Base-by-base conservation (phyloP, 371 early-diverging fungal genomes). In the Quaeritorhiza haematococci region DNA sequence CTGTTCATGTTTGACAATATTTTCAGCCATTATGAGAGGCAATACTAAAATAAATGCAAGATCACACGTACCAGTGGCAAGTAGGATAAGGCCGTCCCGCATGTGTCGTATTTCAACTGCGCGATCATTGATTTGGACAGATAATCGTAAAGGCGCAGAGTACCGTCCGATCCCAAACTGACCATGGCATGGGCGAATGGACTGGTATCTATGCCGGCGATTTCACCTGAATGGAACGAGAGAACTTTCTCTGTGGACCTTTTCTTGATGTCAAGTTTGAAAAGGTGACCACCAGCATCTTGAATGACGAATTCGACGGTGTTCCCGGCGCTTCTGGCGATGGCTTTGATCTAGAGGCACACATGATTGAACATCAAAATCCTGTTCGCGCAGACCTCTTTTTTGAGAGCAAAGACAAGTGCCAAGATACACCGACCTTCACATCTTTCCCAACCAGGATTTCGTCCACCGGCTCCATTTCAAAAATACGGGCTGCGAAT, bases 391-490 rank as follows among this genome's bases (percentile, higher is more conserved):
- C 13, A 38, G 10, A 13, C 10, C 13, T 10, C 28, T 3, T 52
- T 44, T 1, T 10, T 38, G 38, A 38, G n/a, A 38, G 38, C 38
- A 38, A 10, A 13, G 13, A 13, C 10, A 13, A 38, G n/a, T 15
- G 24, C 15, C 27, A 47, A 26, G 26, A 15, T 47, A 26, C 27
- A 21, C 28, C 4, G 53, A 78, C 74, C 64, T 70, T 72, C 5
- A 77, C 76, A 47, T 80, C 76, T 46, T 76, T 75, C 17, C 75
- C 77, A 43, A 80, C 57, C 10, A 63, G 57, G 24, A 78, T 63
- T 55, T 79, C 81, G 49, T 78, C 81, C 1, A 74, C 33, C 23
- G 74, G 73, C 54, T 80, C 79, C 56, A 80, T 65, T 45, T 76
- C 77, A 62, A 74, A 78, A 2, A 76, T 59, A 19, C 75, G 58